phyloP scores from a whole-genome alignment of 768 basidiomycete genomes.

The Fomitopsis pulvina region DNA sequence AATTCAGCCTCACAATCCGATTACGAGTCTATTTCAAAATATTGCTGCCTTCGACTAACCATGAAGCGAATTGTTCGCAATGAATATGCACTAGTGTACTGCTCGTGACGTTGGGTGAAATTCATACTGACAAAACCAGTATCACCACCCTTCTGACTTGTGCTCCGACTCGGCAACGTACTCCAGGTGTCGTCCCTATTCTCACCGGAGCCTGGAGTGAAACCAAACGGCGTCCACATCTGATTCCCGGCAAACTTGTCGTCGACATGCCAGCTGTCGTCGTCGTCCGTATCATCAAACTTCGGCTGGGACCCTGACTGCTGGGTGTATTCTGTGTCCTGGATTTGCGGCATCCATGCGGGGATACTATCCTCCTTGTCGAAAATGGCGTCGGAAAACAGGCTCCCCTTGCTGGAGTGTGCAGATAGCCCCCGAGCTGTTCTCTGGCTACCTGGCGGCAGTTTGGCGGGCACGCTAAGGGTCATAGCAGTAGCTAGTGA shows the following conservation, averaged over 20 bases:
- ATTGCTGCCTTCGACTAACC: too few relatives aligned
- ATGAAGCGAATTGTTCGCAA: too few relatives aligned
- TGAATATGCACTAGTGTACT: too few relatives aligned
- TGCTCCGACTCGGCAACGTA: conserved; percentile 46
- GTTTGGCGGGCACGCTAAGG: conserved; percentile 33
- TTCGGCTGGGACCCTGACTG: conserved; percentile 14
- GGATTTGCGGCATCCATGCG: conserved; percentile 53
- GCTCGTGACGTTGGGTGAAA: too few relatives aligned
- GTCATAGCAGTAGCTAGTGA: conserved; percentile 39
- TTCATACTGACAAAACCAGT: conserved; percentile 10
- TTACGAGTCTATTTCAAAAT: too few relatives aligned
- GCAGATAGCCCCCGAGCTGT: conserved; percentile 26
- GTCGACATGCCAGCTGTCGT: conserved; percentile 71
- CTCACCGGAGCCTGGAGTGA: conserved; percentile 19
- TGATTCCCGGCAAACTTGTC: conserved; percentile 51
- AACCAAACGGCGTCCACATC: conserved; percentile 56
- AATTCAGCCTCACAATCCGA: too few relatives aligned
- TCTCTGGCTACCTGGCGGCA: conserved; percentile 17
- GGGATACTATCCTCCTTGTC: conserved; percentile 38
- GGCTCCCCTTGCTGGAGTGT: conserved; percentile 50
- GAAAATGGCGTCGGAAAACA: conserved; percentile 45
- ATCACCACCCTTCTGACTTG: conserved; percentile 21
- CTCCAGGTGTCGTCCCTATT: conserved; percentile 72
- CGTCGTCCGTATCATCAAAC: conserved; percentile 29
- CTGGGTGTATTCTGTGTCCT: conserved; percentile 49